These are phyloP conservation scores for Spergularia marina DNA, from an alignment of 148 eudicot species.

Conservation along the genomic window DNA sequence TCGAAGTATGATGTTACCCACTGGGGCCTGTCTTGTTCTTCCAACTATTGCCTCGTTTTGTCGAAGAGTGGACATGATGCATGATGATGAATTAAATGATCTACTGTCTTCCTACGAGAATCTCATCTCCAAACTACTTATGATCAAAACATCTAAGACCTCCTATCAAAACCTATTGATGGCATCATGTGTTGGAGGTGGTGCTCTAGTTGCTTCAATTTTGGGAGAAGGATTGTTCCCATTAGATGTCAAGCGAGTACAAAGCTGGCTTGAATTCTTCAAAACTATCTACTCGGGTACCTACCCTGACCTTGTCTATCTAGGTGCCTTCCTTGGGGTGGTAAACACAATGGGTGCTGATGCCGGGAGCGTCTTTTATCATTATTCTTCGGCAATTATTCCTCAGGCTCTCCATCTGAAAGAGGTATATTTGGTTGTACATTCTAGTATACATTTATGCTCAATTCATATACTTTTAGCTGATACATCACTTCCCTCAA, in stretches of 20 bases:
- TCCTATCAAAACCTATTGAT: constrained; percentile 62
- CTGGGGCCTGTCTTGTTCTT: constrained; percentile 80
- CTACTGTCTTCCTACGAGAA: constrained; percentile 48
- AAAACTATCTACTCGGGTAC: constrained; percentile 55
- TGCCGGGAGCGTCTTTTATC: constrained; percentile 51
- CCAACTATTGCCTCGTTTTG: constrained; percentile 66
- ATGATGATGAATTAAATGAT: constrained; percentile 51
- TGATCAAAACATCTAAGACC: constrained; percentile 40
- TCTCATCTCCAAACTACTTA: constrained; percentile 55
- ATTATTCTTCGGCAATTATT: constrained; percentile 24
- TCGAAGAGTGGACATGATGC: constrained; percentile 71
- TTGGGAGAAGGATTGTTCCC: constrained; percentile 62
- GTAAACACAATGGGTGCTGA: constrained; percentile 87
- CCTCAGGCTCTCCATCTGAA: constrained; percentile 27
- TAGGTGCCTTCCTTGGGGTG: constrained; percentile 91
- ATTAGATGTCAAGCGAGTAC: constrained; percentile 47
- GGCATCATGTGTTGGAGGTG: constrained; percentile 86
- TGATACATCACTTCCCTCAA: constrained; percentile 7
- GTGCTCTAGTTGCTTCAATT: constrained; percentile 62
- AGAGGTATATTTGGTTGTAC: constrained; percentile 38
- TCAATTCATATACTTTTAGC: constrained; percentile 10
- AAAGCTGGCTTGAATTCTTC: constrained; percentile 48
- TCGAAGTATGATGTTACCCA: constrained; percentile 33
- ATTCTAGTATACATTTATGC: not conserved
- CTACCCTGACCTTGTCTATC: constrained; percentile 64